Evolutionary conservation across 768 basidiomycete species (phyloP).

Genomic region (Exidia glandulosa): DNA sequence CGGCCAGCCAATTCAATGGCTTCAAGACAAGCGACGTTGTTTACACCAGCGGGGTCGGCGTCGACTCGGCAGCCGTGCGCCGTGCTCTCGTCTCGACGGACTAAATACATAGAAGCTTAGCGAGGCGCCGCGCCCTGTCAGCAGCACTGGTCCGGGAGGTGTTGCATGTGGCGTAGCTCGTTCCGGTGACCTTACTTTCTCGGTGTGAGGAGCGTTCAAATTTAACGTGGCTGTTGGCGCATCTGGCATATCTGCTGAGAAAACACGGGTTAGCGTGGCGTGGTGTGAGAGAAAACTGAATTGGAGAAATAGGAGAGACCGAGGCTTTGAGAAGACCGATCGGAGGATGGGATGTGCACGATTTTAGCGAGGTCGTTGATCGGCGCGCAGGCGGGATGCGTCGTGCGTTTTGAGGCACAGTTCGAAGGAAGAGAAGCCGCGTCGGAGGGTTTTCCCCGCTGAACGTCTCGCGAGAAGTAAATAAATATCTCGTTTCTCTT

Average conservation of each 20-base stretch:
- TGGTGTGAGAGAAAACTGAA: too few relatives aligned
- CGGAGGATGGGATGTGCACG: neutral
- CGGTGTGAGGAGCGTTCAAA: too few relatives aligned
- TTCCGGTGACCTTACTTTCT: too few relatives aligned
- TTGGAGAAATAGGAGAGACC: neutral
- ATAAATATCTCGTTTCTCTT: neutral
- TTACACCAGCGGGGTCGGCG: conserved; percentile 58
- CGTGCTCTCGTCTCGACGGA: conserved; percentile 28
- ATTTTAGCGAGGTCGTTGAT: neutral
- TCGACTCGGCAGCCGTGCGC: conserved; percentile 41
- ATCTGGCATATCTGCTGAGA: too few relatives aligned
- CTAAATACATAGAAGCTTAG: neutral
- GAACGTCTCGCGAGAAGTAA: neutral
- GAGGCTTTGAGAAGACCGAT: neutral
- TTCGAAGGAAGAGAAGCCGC: neutral
- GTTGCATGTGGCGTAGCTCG: too few relatives aligned
- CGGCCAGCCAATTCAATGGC: conserved; percentile 92
- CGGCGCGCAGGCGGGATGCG: too few relatives aligned
- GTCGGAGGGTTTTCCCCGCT: neutral
- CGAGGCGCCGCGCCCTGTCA: too few relatives aligned
- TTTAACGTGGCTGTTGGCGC: too few relatives aligned
- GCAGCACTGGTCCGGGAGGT: too few relatives aligned
- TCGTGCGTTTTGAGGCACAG: too few relatives aligned
- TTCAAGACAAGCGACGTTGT: conserved; percentile 71
- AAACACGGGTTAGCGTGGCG: too few relatives aligned